Percentiles rank a stretch among this genome's conserved stretches.
Evolutionary conservation across 768 basidiomycete genomes (phyloP).

Genomic region (Nidularia sp.): DNA sequence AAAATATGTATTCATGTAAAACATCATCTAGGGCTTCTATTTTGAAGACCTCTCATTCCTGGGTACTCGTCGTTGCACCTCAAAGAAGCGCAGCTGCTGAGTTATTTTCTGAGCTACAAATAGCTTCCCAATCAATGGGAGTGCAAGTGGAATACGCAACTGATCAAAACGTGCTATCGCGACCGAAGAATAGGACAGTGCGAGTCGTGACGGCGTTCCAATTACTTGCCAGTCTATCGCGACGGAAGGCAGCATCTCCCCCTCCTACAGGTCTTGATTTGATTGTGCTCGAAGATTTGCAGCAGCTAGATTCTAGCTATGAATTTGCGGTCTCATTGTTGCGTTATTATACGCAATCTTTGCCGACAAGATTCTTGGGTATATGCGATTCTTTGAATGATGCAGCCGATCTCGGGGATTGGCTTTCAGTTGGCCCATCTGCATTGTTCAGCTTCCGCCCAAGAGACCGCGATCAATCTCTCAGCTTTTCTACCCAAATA

Average conservation of each 20-base stretch:
- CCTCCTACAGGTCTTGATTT: constrained; percentile 47
- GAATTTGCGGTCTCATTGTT: constrained; percentile 80
- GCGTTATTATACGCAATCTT: constrained; percentile 56
- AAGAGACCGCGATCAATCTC: constrained; percentile 75
- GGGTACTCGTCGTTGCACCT: constrained; percentile 64
- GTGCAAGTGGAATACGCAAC: constrained; percentile 32
- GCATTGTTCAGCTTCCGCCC: constrained; percentile 77
- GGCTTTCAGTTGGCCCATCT: constrained; percentile 69
- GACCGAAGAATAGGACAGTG: constrained; percentile 38
- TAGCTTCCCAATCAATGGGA: constrained; percentile 27
- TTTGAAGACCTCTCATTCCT: constrained; percentile 34
- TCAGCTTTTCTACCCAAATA: constrained; percentile 63
- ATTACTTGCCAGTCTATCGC: constrained; percentile 40
- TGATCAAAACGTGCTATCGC: constrained; percentile 16
- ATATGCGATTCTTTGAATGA: constrained; percentile 78
- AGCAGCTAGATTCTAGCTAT: constrained; percentile 76
- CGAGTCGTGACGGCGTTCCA: constrained; percentile 53
- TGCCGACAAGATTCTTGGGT: constrained; percentile 71
- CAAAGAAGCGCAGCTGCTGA: constrained; percentile 53
- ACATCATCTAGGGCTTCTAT: constrained; percentile 49
- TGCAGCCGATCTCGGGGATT: constrained; percentile 72
- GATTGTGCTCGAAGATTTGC: constrained; percentile 81
- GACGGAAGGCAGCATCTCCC: constrained; percentile 14
- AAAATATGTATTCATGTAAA: constrained; percentile 3
- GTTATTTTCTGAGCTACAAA: constrained; percentile 47